Conservation (phyloP, 192 early-diverging fungal genomes). For the Mycoemilia scoparia region DNA sequence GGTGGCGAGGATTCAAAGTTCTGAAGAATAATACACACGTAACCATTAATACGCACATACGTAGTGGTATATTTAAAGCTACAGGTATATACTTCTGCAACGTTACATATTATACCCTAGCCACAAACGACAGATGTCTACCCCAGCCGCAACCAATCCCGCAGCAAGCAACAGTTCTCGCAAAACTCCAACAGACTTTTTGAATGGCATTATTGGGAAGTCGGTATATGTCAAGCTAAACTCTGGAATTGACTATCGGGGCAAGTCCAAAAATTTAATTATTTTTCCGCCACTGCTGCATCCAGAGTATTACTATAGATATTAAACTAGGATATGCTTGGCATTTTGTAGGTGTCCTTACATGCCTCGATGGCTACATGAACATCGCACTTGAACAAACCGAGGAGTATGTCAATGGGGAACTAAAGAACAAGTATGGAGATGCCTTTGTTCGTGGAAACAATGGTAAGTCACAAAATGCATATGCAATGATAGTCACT, state of each 20-base stretch:
- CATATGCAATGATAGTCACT: too few species aligned
- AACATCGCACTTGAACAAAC: slow-evolving; percentile 95
- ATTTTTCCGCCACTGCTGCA: neutral
- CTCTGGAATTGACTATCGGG: slow-evolving; percentile 90
- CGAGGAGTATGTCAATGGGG: slow-evolving; percentile 90
- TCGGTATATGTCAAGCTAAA: slow-evolving; percentile 84
- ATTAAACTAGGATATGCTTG: neutral
- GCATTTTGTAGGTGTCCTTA: slow-evolving; percentile 58
- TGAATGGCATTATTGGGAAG: slow-evolving; percentile 64
- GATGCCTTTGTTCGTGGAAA: slow-evolving; percentile 96
- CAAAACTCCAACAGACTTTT: slow-evolving; percentile 76
- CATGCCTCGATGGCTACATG: slow-evolving; percentile 92
- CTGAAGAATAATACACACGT: too few species aligned
- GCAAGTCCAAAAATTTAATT: too few species aligned
- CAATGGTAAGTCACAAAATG: too few species aligned
- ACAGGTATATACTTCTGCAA: too few species aligned
- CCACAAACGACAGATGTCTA: too few species aligned
- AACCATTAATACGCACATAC: too few species aligned
- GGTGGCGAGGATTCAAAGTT: too few species aligned
- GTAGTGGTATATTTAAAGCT: too few species aligned
- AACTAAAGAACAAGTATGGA: slow-evolving; percentile 80
- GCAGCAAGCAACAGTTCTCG: too few species aligned
- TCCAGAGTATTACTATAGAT: neutral
- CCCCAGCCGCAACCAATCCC: too few species aligned
- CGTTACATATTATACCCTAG: too few species aligned